Percentiles rank a stretch among this genome's conserved stretches.
phyloP scores from a whole-genome alignment of 2,329 filamentous ascomycete genomes.

The Apiospora saccharicola region DNA sequence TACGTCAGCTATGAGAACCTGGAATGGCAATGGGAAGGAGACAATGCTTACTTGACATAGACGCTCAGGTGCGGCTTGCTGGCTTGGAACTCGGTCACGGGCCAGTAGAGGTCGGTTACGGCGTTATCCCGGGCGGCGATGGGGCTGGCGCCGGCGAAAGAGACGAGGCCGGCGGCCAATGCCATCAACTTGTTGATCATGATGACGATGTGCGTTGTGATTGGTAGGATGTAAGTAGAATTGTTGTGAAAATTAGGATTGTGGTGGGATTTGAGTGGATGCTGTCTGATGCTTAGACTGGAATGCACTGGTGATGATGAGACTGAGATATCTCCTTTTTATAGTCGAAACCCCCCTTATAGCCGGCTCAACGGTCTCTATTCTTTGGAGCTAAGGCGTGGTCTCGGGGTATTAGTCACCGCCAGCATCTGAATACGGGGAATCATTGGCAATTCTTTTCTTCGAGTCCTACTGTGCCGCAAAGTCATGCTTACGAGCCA shows the following conservation, averaged over 20 bases:
- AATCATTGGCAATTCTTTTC: neutral
- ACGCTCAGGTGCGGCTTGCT: neutral
- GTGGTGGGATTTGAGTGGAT: too few relatives aligned
- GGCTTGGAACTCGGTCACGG: neutral
- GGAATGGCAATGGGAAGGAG: rapidly evolving
- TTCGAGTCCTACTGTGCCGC: neutral
- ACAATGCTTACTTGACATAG: neutral
- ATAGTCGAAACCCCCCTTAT: too few relatives aligned
- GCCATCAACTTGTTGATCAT: neutral
- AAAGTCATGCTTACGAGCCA: conserved; percentile 2
- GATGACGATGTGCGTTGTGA: neutral
- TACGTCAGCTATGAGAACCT: neutral
- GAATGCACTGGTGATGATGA: neutral
- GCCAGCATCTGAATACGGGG: neutral
- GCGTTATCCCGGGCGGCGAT: too few relatives aligned
- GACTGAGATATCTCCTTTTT: neutral
- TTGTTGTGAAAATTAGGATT: neutral
- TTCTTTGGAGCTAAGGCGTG: neutral
- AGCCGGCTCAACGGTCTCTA: neutral
- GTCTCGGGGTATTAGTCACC: neutral
- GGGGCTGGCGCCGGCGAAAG: neutral
- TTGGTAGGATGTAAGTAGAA: too few relatives aligned
- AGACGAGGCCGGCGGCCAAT: conserved; percentile 6
- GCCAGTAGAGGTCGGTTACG: neutral
- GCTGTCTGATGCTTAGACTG: neutral